phyloP scores from a whole-genome alignment of 371 early-diverging fungal species.

The Circinella umbellata region DNA sequence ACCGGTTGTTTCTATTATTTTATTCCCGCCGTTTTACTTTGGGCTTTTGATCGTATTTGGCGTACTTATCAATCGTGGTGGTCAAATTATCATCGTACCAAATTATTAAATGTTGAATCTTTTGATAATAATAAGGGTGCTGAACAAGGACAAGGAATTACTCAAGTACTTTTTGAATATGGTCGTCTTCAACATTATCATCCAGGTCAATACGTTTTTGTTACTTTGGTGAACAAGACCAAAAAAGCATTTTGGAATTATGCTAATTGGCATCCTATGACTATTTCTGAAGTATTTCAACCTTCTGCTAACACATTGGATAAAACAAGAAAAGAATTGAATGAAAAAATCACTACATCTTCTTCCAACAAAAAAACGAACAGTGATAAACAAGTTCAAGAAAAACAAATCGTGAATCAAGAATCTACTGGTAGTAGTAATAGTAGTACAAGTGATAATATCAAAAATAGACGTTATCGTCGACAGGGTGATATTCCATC shows the following conservation, averaged over 20 bases:
- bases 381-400: not conserved
- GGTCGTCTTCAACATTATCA: constrained; percentile 24
- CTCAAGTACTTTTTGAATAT: constrained; percentile 45
- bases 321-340: not conserved
- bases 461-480: not conserved
- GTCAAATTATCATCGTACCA: not conserved
- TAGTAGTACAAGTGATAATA: not conserved
- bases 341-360: not conserved
- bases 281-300: constrained; percentile 46
- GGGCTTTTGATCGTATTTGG: constrained; percentile 43
- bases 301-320: not conserved
- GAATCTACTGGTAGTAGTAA: not conserved
- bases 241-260: constrained; percentile 23
- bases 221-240: constrained; percentile 31
- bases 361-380: not conserved
- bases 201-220: constrained; percentile 53
- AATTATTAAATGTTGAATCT: constrained; percentile 28
- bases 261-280: constrained; percentile 52
- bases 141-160: constrained; percentile 25
- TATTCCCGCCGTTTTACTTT: constrained; percentile 43
- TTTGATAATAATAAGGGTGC: not conserved
- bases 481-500: constrained; percentile 10
- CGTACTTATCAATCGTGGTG: constrained; percentile 51
- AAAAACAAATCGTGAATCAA: not conserved
- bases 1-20: constrained; percentile 44